Conservation (phyloP, 1,284 basidiomycete genomes). For the Leccinum griseonigrum region DNA sequence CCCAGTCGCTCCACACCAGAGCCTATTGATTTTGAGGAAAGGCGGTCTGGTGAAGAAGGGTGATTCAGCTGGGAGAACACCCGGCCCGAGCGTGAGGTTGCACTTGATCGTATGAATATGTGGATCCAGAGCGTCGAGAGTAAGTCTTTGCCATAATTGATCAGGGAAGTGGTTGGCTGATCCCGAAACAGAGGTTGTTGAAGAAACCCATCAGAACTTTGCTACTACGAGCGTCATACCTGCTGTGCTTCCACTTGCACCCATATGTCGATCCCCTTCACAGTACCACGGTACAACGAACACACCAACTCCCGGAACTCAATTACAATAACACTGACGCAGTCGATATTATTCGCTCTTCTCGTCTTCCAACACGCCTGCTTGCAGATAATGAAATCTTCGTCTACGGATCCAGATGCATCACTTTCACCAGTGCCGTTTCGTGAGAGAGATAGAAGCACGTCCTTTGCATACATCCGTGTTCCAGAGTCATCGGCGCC, state of each 20-base stretch:
- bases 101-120: slow-evolving; percentile 64
- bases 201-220: slow-evolving; percentile 71
- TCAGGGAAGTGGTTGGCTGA: neutral
- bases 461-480: slow-evolving; percentile 19
- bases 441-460: slow-evolving; percentile 25
- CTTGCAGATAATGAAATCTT: slow-evolving; percentile 73
- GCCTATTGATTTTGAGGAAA: slow-evolving; percentile 33
- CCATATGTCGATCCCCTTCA: slow-evolving; percentile 50
- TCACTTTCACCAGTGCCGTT: slow-evolving; percentile 31
- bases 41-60: slow-evolving; percentile 32
- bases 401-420: slow-evolving; percentile 37
- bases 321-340: slow-evolving; percentile 1
- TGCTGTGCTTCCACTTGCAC: slow-evolving; percentile 55
- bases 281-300: slow-evolving; percentile 28
- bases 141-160: slow-evolving; percentile 38
- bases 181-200: slow-evolving; percentile 59
- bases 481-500: slow-evolving; percentile 22
- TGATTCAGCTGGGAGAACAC: slow-evolving; percentile 36
- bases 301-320: slow-evolving; percentile 2
- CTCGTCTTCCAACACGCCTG: slow-evolving; percentile 56
- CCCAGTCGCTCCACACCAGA: slow-evolving; percentile 42
- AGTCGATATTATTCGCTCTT: slow-evolving; percentile 38
- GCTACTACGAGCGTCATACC: slow-evolving; percentile 44
- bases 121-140: slow-evolving; percentile 81
- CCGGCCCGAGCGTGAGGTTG: slow-evolving; percentile 37